Evolutionary conservation across 345 rosid species (phyloP), one percentile per base, ranked within the genome.

Genomic region (Boechera retrofracta): DNA sequence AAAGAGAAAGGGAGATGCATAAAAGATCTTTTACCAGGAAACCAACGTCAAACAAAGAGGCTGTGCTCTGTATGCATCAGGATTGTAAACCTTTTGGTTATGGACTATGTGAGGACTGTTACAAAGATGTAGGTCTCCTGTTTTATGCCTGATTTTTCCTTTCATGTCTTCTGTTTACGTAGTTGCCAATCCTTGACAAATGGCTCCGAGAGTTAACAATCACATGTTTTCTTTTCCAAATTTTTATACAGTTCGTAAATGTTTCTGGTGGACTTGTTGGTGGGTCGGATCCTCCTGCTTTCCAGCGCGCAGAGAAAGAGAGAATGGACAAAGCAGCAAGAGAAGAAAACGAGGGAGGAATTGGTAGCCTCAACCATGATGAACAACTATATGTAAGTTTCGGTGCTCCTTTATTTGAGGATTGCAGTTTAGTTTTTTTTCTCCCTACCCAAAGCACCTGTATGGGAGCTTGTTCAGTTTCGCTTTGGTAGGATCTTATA

Each of bases 231-330:
- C 5, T 72, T 59, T 35, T 55, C 7, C 7, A 44, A 33, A 2
- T 51, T 52, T 69, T 71, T 32, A 33, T 77, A 78, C 88, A 92
- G 97, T 86, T 90, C 74, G 78, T 82, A 35, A 79, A 16, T 52
- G 78, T 89, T 76, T 88, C 88, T 3, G 92, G 89, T 79, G 99
- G 99, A 68, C 86, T 92, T 74, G 90, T 82, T 57, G 98, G 96
- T 59, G 99, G 98, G 62, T 83, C 85, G 53, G 89, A 92, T 85
- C 96, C 97, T 82, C 98, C 98, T 53, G 94, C 98, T 73, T 95
- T 89, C 79, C 97, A 89, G 77, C 85, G 78, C 62, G 97, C 97
- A 61, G 94, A 86, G 85, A 82, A 76, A 86, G 91, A 87, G 83
- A 83, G 92, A 80, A 77, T 80, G 77, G 86, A 78, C 38, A 82